A percentile compares a stretch with the other conserved stretches of the same genome.
These are phyloP conservation scores for Talaromyces sp. DNA, from an alignment of 2,329 filamentous ascomycete species.

Conservation along the genomic window DNA sequence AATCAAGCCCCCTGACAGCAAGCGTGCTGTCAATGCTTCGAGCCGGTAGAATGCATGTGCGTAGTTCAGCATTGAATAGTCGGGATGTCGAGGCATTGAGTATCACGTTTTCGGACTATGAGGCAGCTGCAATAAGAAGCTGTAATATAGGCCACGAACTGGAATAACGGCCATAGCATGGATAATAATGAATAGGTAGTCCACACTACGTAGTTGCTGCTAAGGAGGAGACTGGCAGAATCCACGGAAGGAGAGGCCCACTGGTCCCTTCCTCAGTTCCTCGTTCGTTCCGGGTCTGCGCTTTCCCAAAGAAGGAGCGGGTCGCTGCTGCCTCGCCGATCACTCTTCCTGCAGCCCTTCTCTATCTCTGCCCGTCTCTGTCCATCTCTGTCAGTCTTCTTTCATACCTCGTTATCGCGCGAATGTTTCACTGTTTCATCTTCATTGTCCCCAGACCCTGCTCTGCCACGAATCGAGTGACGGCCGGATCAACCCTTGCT, in stretches of 20 bases:
- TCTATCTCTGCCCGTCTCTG: background rate
- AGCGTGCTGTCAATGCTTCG: background rate
- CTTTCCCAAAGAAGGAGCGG: background rate
- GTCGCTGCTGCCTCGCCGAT: slow-evolving; percentile 1
- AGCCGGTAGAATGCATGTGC: background rate
- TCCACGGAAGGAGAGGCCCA: too few relatives aligned
- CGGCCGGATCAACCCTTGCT: background rate
- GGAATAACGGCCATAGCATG: background rate
- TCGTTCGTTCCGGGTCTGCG: background rate
- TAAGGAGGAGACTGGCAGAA: too few relatives aligned
- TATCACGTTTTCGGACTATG: background rate
- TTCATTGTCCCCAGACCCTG: background rate
- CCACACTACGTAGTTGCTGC: too few relatives aligned
- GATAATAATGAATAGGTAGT: background rate
- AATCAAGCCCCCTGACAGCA: background rate
- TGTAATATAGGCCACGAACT: background rate
- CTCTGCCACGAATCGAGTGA: background rate
- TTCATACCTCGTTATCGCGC: background rate
- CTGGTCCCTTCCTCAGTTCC: too few relatives aligned
- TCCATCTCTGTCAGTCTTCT: background rate
- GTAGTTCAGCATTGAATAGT: background rate
- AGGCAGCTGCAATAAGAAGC: background rate
- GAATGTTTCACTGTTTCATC: background rate
- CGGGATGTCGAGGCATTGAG: background rate
- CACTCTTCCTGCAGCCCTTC: background rate